A percentile compares a stretch with the other conserved stretches of the same genome.
Conservation (phyloP, 2,329 filamentous ascomycete genomes). For the Aspergillus sp. region DNA sequence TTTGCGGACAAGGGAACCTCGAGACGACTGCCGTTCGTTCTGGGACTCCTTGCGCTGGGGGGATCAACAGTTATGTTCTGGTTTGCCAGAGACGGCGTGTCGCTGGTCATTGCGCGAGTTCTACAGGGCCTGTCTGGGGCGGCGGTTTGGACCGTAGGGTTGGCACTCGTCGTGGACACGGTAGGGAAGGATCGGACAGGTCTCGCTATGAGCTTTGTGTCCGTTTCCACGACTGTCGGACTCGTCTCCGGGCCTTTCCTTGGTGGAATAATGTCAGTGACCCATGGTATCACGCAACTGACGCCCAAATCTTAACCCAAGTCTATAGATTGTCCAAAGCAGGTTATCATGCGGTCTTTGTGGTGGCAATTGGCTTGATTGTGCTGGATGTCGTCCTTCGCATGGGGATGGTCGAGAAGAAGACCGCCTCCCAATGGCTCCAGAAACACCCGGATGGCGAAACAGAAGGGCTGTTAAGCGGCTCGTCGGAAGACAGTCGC, state of each 20-base stretch:
- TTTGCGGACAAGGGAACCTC: constrained; percentile 46
- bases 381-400: constrained; percentile 52
- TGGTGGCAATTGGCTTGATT: constrained; percentile 39
- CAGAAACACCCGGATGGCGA: constrained; percentile 3
- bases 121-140: constrained; percentile 50
- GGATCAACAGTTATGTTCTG: constrained; percentile 48
- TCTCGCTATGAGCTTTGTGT: constrained; percentile 47
- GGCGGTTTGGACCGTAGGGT: constrained; percentile 52
- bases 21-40: constrained; percentile 48
- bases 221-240: constrained; percentile 48
- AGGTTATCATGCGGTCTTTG: constrained; percentile 23
- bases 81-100: constrained; percentile 37
- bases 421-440: constrained; percentile 9
- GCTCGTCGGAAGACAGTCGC: neutral
- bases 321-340: constrained; percentile 13
- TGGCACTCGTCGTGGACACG: constrained; percentile 51
- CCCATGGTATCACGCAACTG: neutral
- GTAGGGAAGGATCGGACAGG: constrained; percentile 50
- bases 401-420: constrained; percentile 47
- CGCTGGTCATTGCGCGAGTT: constrained; percentile 43
- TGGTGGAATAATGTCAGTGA: constrained; percentile 48
- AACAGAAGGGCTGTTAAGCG: constrained; percentile 5
- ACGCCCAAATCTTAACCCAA: neutral
- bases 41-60: constrained; percentile 45
- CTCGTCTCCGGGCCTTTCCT: constrained; percentile 48